Evolutionary conservation across 2,329 filamentous ascomycete species (phyloP), one percentile per base, ranked within the genome.

Genomic region (Lachnellula cervina): DNA sequence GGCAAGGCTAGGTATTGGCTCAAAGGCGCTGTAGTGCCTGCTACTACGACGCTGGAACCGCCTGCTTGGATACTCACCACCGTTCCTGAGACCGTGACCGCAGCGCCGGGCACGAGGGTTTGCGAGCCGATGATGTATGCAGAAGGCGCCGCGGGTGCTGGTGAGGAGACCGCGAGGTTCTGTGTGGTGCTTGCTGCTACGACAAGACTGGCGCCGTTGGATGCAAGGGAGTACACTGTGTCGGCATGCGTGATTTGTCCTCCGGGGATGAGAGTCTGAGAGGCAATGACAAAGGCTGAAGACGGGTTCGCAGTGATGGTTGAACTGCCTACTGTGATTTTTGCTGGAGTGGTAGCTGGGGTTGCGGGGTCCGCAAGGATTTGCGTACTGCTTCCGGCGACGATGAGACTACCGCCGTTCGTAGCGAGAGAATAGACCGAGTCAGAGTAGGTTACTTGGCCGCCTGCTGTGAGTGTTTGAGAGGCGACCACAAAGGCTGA

Each of bases 401-500:
- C 35, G 11, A 51, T 19, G 17, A 51, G 34, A 51, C 16, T 25
- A 28, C 32, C 32, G 8, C 49, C 49, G 49, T 42, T 25, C 5
- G 34, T 23, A 7, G 34, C 19, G 16, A 51, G 32, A 1, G 49
- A 51, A 16, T 28, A 51, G 16, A 42, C 25, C 25, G 49, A 28
- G 21, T 38, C 17, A 3, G 34, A 34, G 13, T 51, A 28, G 2
- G 38, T 51, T 1, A 51, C n/a, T 17, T 51, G 49, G 3, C 49
- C 49, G 7, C 49, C 49, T 25, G 49, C 34, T 23, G 49, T 51
- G 5, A 51, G 49, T 35, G 11, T 43, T 51, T 51, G 49, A n/a
- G 49, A 51, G 7, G 37, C 49, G 14, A 51, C 14, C 9, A 51
- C 35, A 17, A 51, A 62, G 37, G 38, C 50, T 11, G 50, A 52